These are phyloP conservation scores for Discostella stelligeroides DNA, from an alignment of 108 stramenopile species.

Conservation along the genomic window DNA sequence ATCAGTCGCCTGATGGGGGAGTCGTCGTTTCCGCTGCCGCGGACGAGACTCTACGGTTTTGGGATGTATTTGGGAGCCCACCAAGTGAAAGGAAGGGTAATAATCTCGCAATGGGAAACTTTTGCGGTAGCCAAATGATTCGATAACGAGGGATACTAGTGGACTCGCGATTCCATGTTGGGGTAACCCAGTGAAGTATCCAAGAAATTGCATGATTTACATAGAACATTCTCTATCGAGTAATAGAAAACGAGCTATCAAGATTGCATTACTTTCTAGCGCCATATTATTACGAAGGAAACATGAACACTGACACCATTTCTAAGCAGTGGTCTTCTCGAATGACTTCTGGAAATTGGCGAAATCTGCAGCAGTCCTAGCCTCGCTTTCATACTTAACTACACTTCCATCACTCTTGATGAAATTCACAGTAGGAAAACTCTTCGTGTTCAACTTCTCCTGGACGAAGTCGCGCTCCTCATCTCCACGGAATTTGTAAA, in stretches of 20 bases:
- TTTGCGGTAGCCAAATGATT: slow-evolving; percentile 42
- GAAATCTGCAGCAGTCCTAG: slow-evolving; percentile 68
- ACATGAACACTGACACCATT: too few species aligned
- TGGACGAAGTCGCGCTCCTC: slow-evolving; percentile 90
- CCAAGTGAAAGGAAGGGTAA: slow-evolving; percentile 51
- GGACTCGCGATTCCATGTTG: too few species aligned
- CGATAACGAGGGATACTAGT: too few species aligned
- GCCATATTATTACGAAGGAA: too few species aligned
- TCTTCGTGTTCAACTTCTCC: slow-evolving; percentile 84
- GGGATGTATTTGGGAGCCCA: slow-evolving; percentile 94
- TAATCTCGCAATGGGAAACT: slow-evolving; percentile 50
- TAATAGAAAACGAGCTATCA: too few species aligned
- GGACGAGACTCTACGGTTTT: slow-evolving; percentile 98
- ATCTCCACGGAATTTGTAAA: slow-evolving; percentile 91
- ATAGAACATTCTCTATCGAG: too few species aligned
- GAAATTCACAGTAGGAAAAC: slow-evolving; percentile 92
- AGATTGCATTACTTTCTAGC: too few species aligned
- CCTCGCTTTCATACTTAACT: slow-evolving; percentile 91
- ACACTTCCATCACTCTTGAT: slow-evolving; percentile 85
- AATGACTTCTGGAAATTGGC: slow-evolving; percentile 34
- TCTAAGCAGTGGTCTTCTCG: slow-evolving; percentile 7
- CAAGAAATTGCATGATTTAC: too few species aligned
- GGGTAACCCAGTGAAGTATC: too few species aligned
- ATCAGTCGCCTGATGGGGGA: slow-evolving; percentile 92
- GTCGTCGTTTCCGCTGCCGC: slow-evolving; percentile 96